A percentile compares a stretch with the other conserved stretches of the same genome.
Conservation (phyloP, 306 rosid genomes). For the Trifolium repens region DNA sequence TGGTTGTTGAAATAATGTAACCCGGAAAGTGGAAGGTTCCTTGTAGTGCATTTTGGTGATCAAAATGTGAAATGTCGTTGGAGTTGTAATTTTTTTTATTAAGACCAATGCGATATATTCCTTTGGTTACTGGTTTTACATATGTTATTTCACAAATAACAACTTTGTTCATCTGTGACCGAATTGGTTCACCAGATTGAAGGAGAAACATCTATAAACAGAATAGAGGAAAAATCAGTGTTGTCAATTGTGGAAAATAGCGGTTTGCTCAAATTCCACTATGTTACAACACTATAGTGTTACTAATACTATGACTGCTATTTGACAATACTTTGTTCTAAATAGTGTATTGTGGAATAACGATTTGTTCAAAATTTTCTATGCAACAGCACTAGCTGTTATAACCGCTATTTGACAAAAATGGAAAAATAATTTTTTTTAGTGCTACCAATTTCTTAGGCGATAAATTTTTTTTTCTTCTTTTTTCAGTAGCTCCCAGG, state of each 20-base stretch:
- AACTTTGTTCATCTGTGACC: not conserved
- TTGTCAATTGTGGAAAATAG: not conserved
- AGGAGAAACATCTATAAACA: not conserved
- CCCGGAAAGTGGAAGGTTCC: conserved; percentile 24
- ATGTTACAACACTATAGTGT: not conserved
- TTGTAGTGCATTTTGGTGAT: conserved; percentile 16
- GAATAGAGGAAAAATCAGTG: not conserved
- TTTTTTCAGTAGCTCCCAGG: not conserved
- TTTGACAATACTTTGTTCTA: not conserved
- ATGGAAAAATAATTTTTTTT: not conserved
- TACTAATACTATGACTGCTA: not conserved
- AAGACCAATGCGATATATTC: conserved; percentile 27
- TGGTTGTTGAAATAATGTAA: conserved; percentile 18
- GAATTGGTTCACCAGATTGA: conserved; percentile 3
- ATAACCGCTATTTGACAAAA: not conserved
- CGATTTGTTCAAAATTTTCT: not conserved
- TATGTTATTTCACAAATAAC: not conserved
- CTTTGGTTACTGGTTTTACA: conserved; percentile 9
- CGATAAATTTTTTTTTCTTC: not conserved
- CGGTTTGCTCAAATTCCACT: not conserved
- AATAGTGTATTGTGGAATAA: not conserved
- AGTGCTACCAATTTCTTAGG: not conserved
- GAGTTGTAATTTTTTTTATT: conserved; percentile 19
- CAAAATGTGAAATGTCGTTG: conserved; percentile 12
- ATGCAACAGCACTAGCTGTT: not conserved